Percentiles rank a stretch among this genome's conserved stretches.
Conservation (phyloP, 352 stramenopile species). For the Poterioochromonas sp. region DNA sequence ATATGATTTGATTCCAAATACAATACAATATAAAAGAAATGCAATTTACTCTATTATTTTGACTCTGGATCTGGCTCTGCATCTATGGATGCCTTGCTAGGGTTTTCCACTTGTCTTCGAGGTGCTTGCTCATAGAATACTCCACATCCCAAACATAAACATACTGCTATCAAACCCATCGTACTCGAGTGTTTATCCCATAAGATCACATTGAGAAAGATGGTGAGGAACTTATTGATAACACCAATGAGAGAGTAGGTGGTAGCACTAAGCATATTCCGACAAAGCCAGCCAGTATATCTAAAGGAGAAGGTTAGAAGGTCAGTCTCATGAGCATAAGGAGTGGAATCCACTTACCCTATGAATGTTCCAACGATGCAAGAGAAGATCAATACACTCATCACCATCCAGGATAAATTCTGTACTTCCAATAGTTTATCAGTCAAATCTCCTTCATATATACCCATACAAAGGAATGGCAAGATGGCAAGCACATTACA, state of each 20-base stretch:
- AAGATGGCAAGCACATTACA: conserved; percentile 58
- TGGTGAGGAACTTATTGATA: conserved; percentile 70
- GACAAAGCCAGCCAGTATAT: conserved; percentile 55
- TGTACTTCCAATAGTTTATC: conserved; percentile 45
- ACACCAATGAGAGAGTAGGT: conserved; percentile 58
- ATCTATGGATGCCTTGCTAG: no score
- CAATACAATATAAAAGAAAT: no score
- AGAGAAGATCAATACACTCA: conserved; percentile 50
- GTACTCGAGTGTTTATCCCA: conserved; percentile 65
- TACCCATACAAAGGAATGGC: conserved; percentile 56
- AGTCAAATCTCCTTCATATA: conserved; percentile 49
- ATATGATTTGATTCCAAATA: no score
- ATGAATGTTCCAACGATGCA: conserved; percentile 62
- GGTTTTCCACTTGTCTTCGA: conserved; percentile 47
- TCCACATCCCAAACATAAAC: conserved; percentile 58
- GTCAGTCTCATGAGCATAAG: conserved; percentile 29
- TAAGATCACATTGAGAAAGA: conserved; percentile 61
- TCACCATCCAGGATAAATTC: conserved; percentile 17
- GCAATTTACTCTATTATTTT: no score
- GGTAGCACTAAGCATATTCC: conserved; percentile 56
- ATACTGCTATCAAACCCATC: conserved; percentile 52
- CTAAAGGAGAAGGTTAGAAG: background rate
- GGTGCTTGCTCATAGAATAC: conserved; percentile 59
- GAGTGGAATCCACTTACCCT: conserved; percentile 47
- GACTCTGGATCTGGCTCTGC: no score